Base-by-base conservation (phyloP, 1,284 basidiomycete genomes). In the Malassezia nana region DNA sequence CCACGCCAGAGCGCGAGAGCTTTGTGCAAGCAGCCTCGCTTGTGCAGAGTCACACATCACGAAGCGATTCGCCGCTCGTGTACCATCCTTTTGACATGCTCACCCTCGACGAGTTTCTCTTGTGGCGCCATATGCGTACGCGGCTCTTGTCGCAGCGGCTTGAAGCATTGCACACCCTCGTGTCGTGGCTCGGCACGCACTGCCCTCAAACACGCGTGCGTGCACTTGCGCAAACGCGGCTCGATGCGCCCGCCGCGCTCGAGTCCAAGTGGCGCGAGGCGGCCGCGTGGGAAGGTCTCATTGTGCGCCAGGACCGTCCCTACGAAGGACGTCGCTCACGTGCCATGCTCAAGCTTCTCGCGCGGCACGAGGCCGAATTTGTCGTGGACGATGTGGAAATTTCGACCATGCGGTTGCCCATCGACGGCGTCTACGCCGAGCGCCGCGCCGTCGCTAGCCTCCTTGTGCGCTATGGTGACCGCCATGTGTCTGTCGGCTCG, bases 361-460 rank as follows among this genome's bases (percentile, higher is more conserved):
- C 59, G 38, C 60, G 60, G 59, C 58, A 59, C 29, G 66, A 67
- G 20, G 66, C 57, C 26, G 66, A 67, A 50, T 67, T 64, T 31
- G 50, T 50, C 0, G 64, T 67, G 2, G 26, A 46, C 16, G 52
- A 50, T 15, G 52, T 62, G 38, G 55, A 55, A 2, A 35, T 61
- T 2, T 50, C 53, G 1, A 58, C 49, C 10, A 67, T 67, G 65
- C 58, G 64, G 0, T 32, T 67, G 24, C 55, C 64, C 0, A 46
- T 65, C 28, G n/a, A 51, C n/a, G 64, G 64, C 6, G 22, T n/a
- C 8, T 65, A 58, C 33, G 46, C 55, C 10, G 60, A 63, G 35
- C 49, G 55, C 4, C 18, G 52, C 3, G 64, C 62, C 4, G 46
- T 67, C 40, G 55, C 64, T 3, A 55, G 54, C 22, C 7, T 56